Conservation (phyloP, 2,329 filamentous ascomycete species). For the Exophiala calicioides region DNA sequence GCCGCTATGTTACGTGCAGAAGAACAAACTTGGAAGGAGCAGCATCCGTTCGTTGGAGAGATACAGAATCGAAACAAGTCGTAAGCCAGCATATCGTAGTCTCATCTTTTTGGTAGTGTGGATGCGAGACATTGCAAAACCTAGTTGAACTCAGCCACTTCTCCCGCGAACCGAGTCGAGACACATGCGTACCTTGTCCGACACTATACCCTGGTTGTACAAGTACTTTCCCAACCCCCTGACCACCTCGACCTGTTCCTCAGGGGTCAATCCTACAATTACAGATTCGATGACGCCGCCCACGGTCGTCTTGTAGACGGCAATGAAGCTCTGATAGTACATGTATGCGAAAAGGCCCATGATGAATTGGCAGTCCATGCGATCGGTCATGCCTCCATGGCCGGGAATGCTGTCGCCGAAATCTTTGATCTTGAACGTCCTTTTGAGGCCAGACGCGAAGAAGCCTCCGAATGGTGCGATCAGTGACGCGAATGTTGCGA, state of each 20-base stretch:
- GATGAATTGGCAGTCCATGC: constrained; percentile 99
- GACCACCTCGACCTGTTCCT: constrained; percentile 84
- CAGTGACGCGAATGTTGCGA: constrained; percentile 91
- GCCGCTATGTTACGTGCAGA: constrained; percentile 24
- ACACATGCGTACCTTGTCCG: constrained; percentile 50
- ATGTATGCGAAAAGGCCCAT: constrained; percentile 99
- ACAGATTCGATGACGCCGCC: constrained; percentile 87
- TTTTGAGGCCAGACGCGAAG: constrained; percentile 96
- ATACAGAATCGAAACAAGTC: constrained; percentile 12
- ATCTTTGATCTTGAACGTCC: constrained; percentile 99
- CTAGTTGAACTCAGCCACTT: constrained; percentile 20
- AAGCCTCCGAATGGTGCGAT: constrained; percentile 98
- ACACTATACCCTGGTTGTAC: constrained; percentile 62
- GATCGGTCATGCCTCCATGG: constrained; percentile 96
- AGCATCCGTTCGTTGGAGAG: constrained; percentile 1
- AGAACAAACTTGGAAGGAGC: constrained; percentile 2
- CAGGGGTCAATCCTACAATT: constrained; percentile 81
- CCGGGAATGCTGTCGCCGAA: constrained; percentile 98
- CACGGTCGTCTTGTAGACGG: constrained; percentile 78
- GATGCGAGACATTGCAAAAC: constrained; percentile 21
- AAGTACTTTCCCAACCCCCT: constrained; percentile 63
- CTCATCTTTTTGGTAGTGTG: constrained; percentile 20
- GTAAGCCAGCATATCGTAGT: constrained; percentile 1
- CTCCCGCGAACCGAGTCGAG: background rate
- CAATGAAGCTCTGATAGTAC: constrained; percentile 98